Conservation (phyloP, 352 stramenopile species). For the Globisporangium ultimum region DNA sequence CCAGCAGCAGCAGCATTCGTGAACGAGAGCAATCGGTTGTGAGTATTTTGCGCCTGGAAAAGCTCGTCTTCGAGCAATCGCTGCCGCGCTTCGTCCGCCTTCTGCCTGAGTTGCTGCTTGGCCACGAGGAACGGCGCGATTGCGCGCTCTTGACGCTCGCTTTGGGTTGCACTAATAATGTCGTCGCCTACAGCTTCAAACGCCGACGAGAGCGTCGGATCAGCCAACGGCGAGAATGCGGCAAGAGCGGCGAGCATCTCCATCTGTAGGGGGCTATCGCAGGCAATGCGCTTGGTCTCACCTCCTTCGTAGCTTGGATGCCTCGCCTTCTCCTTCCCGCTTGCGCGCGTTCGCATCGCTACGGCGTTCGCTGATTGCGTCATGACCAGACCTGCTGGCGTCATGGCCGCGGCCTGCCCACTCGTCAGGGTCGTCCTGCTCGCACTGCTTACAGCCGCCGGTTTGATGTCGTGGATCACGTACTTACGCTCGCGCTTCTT, state of each 20-base stretch:
- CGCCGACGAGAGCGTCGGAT: conserved; percentile 1
- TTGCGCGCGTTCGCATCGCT: conserved; percentile 8
- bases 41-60: conserved; percentile 24
- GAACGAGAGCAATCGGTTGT: conserved; percentile 26
- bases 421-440: neutral
- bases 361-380: neutral
- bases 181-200: conserved; percentile 6
- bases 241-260: conserved; percentile 12
- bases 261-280: conserved; percentile 7
- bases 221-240: conserved; percentile 10
- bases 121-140: conserved; percentile 11
- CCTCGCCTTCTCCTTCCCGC: conserved; percentile 9
- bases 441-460: neutral
- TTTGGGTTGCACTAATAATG: conserved; percentile 5
- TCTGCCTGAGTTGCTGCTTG: conserved; percentile 19
- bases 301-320: neutral
- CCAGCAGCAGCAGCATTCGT: conserved; percentile 16
- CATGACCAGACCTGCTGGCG: too few species aligned
- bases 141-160: conserved; percentile 3
- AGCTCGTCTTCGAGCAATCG: conserved; percentile 28
- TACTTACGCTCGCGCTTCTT: conserved; percentile 34
- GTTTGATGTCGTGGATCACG: conserved; percentile 8
- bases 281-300: conserved; percentile 8
- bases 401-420: neutral
- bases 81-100: conserved; percentile 12